A percentile compares a stretch with the other conserved stretches of the same genome.
Conservation (phyloP, 2,329 filamentous ascomycete genomes). For the Stachybotrys elegans region DNA sequence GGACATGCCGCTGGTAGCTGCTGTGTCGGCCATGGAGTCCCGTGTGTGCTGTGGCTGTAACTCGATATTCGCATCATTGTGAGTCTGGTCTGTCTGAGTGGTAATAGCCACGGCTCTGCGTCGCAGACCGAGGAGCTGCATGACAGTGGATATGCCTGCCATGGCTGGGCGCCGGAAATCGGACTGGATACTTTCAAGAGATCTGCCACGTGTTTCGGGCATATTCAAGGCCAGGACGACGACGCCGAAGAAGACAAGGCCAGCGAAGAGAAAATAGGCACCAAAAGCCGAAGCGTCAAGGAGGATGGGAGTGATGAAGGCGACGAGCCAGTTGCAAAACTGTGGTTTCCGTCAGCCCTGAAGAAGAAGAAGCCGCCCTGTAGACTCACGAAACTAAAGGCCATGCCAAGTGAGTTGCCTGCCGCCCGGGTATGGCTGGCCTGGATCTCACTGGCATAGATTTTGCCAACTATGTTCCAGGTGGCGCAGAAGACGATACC, state of each 20-base stretch:
- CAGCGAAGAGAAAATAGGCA: conserved; percentile 37
- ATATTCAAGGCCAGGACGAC: conserved; percentile 27
- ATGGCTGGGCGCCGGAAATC: not conserved
- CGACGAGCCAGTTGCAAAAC: conserved; percentile 42
- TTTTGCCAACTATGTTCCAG: conserved; percentile 51
- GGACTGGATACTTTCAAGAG: conserved; percentile 5
- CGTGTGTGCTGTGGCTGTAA: too few species aligned
- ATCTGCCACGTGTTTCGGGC: conserved; percentile 31
- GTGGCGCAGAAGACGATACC: conserved; percentile 39
- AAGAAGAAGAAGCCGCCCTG: not conserved
- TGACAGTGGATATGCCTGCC: not conserved
- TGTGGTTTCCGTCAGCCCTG: not conserved
- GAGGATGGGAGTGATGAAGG: conserved; percentile 33
- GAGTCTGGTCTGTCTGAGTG: too few species aligned
- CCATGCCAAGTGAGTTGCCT: conserved; percentile 46
- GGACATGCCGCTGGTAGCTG: too few species aligned
- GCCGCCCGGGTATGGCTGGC: conserved; percentile 48
- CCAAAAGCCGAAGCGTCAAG: conserved; percentile 28
- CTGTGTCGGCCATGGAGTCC: too few species aligned
- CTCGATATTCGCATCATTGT: too few species aligned
- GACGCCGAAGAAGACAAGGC: conserved; percentile 26
- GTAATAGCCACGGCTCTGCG: too few species aligned
- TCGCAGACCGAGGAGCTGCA: not conserved
- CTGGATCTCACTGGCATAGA: conserved; percentile 56
- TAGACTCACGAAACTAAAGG: conserved; percentile 18